Conservation (phyloP, 306 rosid genomes). For the Citrullus amarus region DNA sequence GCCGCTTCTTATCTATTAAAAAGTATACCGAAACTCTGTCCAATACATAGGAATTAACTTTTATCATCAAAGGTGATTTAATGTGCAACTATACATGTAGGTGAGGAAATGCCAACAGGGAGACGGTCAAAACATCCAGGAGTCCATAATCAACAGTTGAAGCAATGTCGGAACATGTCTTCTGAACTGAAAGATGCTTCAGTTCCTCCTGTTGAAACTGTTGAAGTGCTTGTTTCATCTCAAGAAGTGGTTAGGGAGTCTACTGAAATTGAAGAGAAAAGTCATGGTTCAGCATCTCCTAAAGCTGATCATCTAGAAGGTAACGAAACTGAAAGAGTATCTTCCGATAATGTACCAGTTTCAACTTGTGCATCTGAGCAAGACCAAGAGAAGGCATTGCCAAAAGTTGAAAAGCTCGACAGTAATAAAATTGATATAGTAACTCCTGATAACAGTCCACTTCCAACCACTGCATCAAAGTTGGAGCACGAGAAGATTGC, state of each 20-base stretch:
- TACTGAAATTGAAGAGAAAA: slow-evolving; percentile 20
- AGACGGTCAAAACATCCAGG: slow-evolving; percentile 20
- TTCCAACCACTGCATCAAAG: slow-evolving; percentile 3
- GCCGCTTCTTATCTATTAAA: background rate
- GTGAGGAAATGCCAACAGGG: slow-evolving; percentile 20
- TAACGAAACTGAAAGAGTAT: background rate
- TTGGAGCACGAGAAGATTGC: background rate
- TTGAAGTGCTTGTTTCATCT: slow-evolving; percentile 20
- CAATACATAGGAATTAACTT: background rate
- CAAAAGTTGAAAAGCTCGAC: slow-evolving; percentile 11
- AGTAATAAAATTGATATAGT: background rate
- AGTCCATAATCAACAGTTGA: slow-evolving; percentile 10
- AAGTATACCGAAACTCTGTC: background rate
- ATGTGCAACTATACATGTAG: slow-evolving; percentile 28
- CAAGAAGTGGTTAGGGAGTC: slow-evolving; percentile 24
- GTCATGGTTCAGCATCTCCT: slow-evolving; percentile 9
- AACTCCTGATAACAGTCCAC: slow-evolving; percentile 15
- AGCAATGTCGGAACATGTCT: slow-evolving; percentile 14
- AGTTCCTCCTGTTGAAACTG: slow-evolving; percentile 19
- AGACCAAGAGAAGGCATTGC: background rate
- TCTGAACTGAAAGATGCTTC: slow-evolving; percentile 16
- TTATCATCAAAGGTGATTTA: slow-evolving; percentile 3
- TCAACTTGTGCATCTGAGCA: slow-evolving; percentile 7
- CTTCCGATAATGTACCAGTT: slow-evolving; percentile 16
- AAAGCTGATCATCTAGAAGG: slow-evolving; percentile 13